Percentiles rank a stretch among this genome's conserved stretches.
Conservation (phyloP, 805 yeast species). For the Cyberlindnera suaveolens region DNA sequence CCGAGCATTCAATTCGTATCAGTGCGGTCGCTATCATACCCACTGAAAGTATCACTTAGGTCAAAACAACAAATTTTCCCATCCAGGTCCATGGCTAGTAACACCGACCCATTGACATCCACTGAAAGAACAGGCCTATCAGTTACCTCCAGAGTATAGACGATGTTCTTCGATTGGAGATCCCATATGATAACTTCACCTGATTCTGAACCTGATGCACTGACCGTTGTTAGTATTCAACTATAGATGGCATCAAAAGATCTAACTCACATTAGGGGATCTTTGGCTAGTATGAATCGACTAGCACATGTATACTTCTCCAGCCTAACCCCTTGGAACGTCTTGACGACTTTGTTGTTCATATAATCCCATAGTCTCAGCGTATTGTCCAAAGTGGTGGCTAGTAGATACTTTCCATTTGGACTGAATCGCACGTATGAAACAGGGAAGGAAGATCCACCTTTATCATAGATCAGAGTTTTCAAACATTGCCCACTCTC, state of each 20-base stretch:
- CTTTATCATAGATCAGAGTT: conserved; percentile 76
- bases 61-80: conserved; percentile 3
- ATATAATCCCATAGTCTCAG: conserved; percentile 83
- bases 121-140: conserved; percentile 12
- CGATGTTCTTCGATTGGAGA: conserved; percentile 50
- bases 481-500: conserved; percentile 88
- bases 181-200: conserved; percentile 59
- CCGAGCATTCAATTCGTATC: conserved; percentile 7
- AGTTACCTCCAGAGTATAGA: conserved; percentile 10
- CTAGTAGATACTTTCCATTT: conserved; percentile 72
- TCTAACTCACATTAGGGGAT: conserved; percentile 30
- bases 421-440: conserved; percentile 68
- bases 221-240: conserved; percentile 1
- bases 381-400: conserved; percentile 75
- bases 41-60: neutral
- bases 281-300: conserved; percentile 37
- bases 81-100: conserved; percentile 9
- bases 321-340: conserved; percentile 36
- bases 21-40: conserved; percentile 9
- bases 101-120: conserved; percentile 7
- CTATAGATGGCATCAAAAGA: neutral
- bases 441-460: conserved; percentile 73
- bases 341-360: conserved; percentile 73
- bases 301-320: conserved; percentile 50
- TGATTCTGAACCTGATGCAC: conserved; percentile 54